Evolutionary conservation across 768 basidiomycete genomes (phyloP).

Genomic region (Sarcodon aspratus): DNA sequence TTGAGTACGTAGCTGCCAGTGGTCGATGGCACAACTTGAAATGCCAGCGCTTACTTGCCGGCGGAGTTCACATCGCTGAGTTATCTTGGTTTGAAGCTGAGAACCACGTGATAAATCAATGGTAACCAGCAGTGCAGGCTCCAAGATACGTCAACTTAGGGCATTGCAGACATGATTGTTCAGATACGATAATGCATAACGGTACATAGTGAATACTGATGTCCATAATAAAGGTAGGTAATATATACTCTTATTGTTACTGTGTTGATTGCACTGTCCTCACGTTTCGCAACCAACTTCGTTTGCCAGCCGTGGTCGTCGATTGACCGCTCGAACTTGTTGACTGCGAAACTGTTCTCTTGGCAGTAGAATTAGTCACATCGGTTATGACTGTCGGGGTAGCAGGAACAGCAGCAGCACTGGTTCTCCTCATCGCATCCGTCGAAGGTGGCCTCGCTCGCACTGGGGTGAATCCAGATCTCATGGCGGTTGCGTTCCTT

Average conservation of each 20-base stretch:
- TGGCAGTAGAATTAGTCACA: conserved; percentile 55
- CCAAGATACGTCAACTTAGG: not conserved
- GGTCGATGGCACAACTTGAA: too few relatives aligned
- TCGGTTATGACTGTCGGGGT: conserved; percentile 30
- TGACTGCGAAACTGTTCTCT: not conserved
- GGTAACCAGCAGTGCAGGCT: conserved; percentile 9
- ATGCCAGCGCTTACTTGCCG: too few relatives aligned
- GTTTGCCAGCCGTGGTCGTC: not conserved
- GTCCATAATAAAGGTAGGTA: too few relatives aligned
- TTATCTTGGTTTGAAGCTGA: not conserved
- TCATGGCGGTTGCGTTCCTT: conserved; percentile 41
- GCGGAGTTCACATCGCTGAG: too few relatives aligned
- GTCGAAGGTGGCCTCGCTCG: conserved; percentile 33
- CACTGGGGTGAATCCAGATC: conserved; percentile 65
- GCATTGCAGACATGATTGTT: too few relatives aligned
- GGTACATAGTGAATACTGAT: too few relatives aligned
- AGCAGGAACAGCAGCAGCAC: conserved; percentile 25
- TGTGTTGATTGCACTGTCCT: too few relatives aligned
- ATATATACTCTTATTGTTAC: too few relatives aligned
- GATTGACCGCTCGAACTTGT: not conserved
- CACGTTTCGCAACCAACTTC: not conserved
- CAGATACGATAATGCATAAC: too few relatives aligned
- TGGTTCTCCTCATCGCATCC: conserved; percentile 34
- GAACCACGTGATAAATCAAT: conserved; percentile 4
- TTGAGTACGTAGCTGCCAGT: too few relatives aligned